Evolutionary conservation across 805 yeast genomes (phyloP), one percentile per base, ranked within the genome.

Genomic region (Scheffersomyces lignosus): DNA sequence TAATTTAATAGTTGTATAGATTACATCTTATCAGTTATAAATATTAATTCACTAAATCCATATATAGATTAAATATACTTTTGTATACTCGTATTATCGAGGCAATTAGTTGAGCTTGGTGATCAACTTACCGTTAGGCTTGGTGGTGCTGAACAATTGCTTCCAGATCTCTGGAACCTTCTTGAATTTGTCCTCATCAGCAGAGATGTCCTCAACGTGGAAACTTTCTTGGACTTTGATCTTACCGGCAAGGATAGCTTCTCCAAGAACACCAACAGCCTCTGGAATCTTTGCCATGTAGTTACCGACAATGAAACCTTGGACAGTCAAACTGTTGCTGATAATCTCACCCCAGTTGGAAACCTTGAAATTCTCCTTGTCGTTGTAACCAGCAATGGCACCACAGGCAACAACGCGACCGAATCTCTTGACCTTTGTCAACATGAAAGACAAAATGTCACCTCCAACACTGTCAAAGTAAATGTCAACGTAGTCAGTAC

Each of bases 401-500:
- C 87, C 87, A 60, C 84, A 78, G n/a, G 78, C 81, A 37, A 79
- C 52, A 27, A 82, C 60, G 24, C 54, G 60, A 29, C 78, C 80
- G 27, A 51, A 54, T 5, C 53, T 55, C 44, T 66, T 75, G 39
- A 70, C 51, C 41, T 57, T 50, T 6, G 47, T 37, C 42, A 74
- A 56, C 35, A 73, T 72, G 17, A 63, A 55, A 45, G 74, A 77
- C 49, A 81, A 64, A 15, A 75, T 66, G 35, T 69, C 65, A 28
- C 87, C 87, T 32, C 87, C 87, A 24, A 81, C 87, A 45, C 75
- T 75, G 52, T 81, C 88, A 43, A 68, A 77, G 56, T 71, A 80
- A 27, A 70, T 64, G 47, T 78, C 81, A 26, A 73, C 72, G 34
- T 66, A 69, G 37, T 75, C 70, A 9, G 62, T 71, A 25, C 75